These are phyloP conservation scores for Mentha longifolia DNA, from an alignment of 257 asterid genomes.

Conservation along the genomic window DNA sequence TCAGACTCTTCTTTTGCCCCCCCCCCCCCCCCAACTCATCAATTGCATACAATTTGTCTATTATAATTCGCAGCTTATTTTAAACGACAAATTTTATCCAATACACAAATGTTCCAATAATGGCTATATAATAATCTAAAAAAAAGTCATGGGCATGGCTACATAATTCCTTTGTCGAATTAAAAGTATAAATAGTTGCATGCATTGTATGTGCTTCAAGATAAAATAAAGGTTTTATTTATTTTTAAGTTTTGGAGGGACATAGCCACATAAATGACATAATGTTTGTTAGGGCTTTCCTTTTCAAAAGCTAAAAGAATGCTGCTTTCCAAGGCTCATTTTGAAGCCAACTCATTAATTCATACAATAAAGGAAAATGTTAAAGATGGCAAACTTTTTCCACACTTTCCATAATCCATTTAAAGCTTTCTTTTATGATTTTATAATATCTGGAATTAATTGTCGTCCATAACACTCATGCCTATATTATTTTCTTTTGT, in stretches of 20 bases:
- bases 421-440: neutral
- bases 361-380: constrained; percentile 11
- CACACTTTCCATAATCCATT: constrained; percentile 5
- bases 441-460: neutral
- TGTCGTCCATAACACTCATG: neutral
- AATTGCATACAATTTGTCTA: too few species aligned
- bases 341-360: constrained; percentile 23
- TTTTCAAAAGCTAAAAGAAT: constrained; percentile 25
- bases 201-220: constrained; percentile 12
- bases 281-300: constrained; percentile 31
- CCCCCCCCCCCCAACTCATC: neutral
- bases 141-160: too few species aligned
- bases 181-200: neutral
- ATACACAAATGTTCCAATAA: neutral
- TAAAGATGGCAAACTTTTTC: constrained; percentile 24
- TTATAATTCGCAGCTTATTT: too few species aligned
- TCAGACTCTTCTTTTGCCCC: neutral
- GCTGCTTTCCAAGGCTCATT: constrained; percentile 36
- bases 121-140: neutral
- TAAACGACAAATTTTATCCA: neutral
- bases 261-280: constrained; percentile 43
- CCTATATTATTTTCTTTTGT: neutral
- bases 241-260: constrained; percentile 26
- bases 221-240: neutral
- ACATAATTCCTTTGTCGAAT: neutral